Evolutionary conservation across 441 rosid species (phyloP).

Genomic region (Brassica balearica): DNA sequence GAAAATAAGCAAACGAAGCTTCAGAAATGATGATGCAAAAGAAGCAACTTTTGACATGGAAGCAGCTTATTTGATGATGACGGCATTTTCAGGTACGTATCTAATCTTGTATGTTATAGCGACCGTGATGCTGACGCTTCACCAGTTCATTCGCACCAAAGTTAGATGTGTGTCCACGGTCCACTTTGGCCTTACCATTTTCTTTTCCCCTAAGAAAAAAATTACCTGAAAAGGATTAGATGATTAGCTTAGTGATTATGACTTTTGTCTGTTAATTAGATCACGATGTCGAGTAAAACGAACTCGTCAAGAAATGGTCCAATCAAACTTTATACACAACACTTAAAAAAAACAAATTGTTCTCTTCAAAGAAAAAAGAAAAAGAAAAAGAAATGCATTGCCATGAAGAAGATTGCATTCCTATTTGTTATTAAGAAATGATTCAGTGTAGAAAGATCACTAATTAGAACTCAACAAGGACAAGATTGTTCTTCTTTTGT

Average conservation of each 20-base stretch:
- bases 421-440: neutral
- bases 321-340: conserved; percentile 14
- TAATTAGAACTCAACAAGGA: neutral
- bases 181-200: conserved; percentile 2
- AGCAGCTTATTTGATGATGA: neutral
- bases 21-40: conserved; percentile 26
- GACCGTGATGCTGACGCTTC: conserved; percentile 31
- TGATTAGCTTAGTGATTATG: conserved; percentile 11
- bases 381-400: neutral
- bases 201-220: neutral
- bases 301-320: conserved; percentile 15
- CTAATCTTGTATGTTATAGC: conserved; percentile 29
- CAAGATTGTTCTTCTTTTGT: neutral
- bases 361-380: too few relatives aligned
- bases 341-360: neutral
- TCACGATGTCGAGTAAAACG: conserved; percentile 17
- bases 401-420: neutral
- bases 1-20: neutral
- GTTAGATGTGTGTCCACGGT: conserved; percentile 23
- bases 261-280: conserved; percentile 1
- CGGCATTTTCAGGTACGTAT: conserved; percentile 26
- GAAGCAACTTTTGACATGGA: conserved; percentile 27
- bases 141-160: conserved; percentile 30
- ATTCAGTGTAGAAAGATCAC: neutral
- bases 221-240: conserved; percentile 20